Conservation (phyloP, 73 alveolate genomes). For the Symbiodinium natans region DNA sequence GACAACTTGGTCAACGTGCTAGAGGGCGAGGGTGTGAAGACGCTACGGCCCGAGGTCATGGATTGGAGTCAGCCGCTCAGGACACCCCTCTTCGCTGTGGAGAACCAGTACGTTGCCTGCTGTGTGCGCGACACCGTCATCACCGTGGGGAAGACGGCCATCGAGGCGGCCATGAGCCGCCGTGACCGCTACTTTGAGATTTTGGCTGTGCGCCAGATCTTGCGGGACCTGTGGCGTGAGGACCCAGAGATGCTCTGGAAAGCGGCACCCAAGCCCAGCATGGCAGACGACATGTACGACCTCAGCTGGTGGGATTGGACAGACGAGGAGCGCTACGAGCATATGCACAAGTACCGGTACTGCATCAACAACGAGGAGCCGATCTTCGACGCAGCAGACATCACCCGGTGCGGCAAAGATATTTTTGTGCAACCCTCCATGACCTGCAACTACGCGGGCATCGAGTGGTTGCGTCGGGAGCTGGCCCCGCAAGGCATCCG, state of each 20-base stretch:
- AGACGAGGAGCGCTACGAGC: conserved; percentile 24
- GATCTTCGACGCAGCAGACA: conserved; percentile 94
- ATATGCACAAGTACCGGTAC: conserved; percentile 7
- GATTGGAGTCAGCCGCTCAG: conserved; percentile 14
- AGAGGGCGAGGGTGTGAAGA: neutral
- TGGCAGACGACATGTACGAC: conserved; percentile 85
- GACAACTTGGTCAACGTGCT: neutral
- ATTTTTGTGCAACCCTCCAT: conserved; percentile 37
- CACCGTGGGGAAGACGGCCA: conserved; percentile 81
- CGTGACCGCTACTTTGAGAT: conserved; percentile 89
- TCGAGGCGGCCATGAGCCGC: conserved; percentile 92
- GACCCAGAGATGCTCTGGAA: conserved; percentile 47
- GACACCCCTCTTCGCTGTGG: conserved; percentile 51
- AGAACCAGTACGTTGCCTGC: conserved; percentile 40
- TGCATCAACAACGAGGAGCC: conserved; percentile 60
- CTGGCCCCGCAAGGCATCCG: neutral
- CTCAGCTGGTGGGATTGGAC: neutral
- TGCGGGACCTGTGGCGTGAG: conserved; percentile 21
- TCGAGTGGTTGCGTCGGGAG: conserved; percentile 59
- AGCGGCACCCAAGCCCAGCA: conserved; percentile 88
- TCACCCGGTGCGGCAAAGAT: conserved; percentile 87
- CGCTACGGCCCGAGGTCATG: conserved; percentile 55
- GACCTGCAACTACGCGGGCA: conserved; percentile 53
- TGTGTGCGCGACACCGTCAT: conserved; percentile 90
- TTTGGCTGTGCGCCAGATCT: conserved; percentile 56